A percentile compares a stretch with the other conserved stretches of the same genome.
These are phyloP conservation scores for Candida quercuum DNA, from an alignment of 805 yeast genomes.

Conservation along the genomic window DNA sequence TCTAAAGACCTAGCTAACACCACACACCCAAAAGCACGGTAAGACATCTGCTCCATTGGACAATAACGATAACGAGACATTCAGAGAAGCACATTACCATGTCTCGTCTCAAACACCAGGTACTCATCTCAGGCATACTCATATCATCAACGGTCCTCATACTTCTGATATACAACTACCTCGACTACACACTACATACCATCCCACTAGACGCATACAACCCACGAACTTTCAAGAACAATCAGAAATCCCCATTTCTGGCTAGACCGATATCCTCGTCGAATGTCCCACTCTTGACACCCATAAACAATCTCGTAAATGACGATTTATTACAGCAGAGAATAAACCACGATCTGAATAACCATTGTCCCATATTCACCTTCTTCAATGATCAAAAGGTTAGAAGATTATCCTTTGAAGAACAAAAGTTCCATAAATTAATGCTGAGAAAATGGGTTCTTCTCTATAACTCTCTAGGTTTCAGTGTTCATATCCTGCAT, in stretches of 20 bases:
- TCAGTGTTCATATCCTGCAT: slow-evolving; percentile 12
- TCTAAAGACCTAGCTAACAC: background rate
- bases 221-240: slow-evolving; percentile 50
- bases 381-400: slow-evolving; percentile 18
- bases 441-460: slow-evolving; percentile 13
- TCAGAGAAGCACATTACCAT: too few relatives aligned
- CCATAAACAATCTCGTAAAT: slow-evolving; percentile 4
- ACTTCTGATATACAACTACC: background rate
- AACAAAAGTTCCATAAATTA: slow-evolving; percentile 13
- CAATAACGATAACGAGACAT: too few relatives aligned
- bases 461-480: slow-evolving; percentile 15
- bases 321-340: slow-evolving; percentile 9
- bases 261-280: slow-evolving; percentile 32
- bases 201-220: slow-evolving; percentile 51
- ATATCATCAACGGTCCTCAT: background rate
- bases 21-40: background rate
- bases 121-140: background rate
- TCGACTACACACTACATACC: background rate
- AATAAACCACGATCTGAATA: slow-evolving; percentile 6
- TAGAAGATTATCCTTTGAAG: slow-evolving; percentile 10
- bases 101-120: background rate
- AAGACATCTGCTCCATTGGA: too few relatives aligned
- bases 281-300: slow-evolving; percentile 46
- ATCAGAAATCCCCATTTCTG: slow-evolving; percentile 66
- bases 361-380: slow-evolving; percentile 11